Evolutionary conservation across 768 basidiomycete genomes (phyloP), one percentile per base, ranked within the genome.

Genomic region (Mycena polygramma): DNA sequence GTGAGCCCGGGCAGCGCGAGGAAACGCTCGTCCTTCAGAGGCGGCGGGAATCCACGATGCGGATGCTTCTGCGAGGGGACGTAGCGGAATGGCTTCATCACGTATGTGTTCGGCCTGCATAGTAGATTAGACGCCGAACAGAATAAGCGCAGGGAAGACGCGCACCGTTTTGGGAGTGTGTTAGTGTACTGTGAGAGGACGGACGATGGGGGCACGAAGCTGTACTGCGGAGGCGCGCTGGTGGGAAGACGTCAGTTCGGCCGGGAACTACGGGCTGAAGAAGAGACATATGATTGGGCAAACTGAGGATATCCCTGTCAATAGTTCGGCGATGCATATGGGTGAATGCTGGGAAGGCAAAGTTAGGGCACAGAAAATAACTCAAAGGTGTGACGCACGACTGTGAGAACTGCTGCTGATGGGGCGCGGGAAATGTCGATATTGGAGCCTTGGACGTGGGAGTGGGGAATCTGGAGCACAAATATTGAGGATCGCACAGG

Each of bases 141-240:
- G 39, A 20, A 30, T 17, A 26, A 43, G 57, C 15, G 24, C 7
- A 20, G 1, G 7, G 10, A 55, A 57, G 30, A 20, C 30, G 8
- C 24, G 43, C 63, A 64, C 63, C 53, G 13, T 55, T 22, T 41
- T 0, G 52, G 54, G 15, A 64, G 53, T 19, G 20, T 37, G 5
- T 64, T 43, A 19, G 55, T 22, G 26, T 57, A 64, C 45, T 64
- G 43, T 14, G 63, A 64, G 7, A 64, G 63, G 10, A 64, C 46
- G 11, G 43, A 26, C 19, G 63, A 64, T 43, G 20, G 43, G 52
- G 63, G 53, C 30, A 43, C 63, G 19, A 64, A 64, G 43, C 9
- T 48, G 43, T 64, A 64, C 10, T 24, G 52, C 4, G n/a, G n/a
- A 37, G 60, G 60, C 20, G 20, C 48, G 24, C 60, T 62, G 30